Evolutionary conservation across 352 stramenopile species (phyloP), one percentile per base, ranked within the genome.

Genomic region (Phytopythium sindhum): DNA sequence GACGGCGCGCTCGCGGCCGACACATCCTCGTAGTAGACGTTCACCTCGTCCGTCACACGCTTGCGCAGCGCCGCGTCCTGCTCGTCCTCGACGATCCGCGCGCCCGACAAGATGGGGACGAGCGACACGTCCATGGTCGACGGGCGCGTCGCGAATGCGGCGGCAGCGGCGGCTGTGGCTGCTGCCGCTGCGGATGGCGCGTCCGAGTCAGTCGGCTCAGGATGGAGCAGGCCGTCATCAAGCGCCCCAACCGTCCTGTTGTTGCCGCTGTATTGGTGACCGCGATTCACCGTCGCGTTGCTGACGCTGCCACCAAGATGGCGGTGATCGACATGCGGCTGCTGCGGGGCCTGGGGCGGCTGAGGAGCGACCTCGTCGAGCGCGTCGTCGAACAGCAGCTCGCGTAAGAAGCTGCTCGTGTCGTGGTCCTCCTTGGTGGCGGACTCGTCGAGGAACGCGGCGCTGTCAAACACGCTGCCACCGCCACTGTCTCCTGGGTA

Each of bases 351-450:
- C 29, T 81, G 70, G 9, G 41, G 56, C 3, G 53, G 56, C 28
- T 54, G 50, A 15, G 75, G 44, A 9, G 64, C 60, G 0, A 66
- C 70, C 5, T 83, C 75, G 11, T 83, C 75, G 11, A 78, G 72
- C 14, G 67, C 60, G 63, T 83, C 75, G 55, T 83, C 72, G 47
- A 83, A 83, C 14, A 83, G 65, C 28, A 83, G 60, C 57, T 83
- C 72, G 21, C 72, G 72, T 28, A 83, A 48, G 47, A 83, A 80
- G 24, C 68, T 77, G 60, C 75, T 80, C 26, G 75, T 80, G 58
- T 83, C 75, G 60, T 83, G 67, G 61, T 83, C 74, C 33, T 83
- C 69, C 19, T 66, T 73, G 2, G n/a, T 73, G 3, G 67, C 58
- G 47, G 80, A 63, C 37, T 77, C 74, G 66, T 83, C 73, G 19